Percentiles rank a stretch among this genome's conserved stretches.
Conservation (phyloP, 805 yeast species). For the Ogataea chonburiensis region DNA sequence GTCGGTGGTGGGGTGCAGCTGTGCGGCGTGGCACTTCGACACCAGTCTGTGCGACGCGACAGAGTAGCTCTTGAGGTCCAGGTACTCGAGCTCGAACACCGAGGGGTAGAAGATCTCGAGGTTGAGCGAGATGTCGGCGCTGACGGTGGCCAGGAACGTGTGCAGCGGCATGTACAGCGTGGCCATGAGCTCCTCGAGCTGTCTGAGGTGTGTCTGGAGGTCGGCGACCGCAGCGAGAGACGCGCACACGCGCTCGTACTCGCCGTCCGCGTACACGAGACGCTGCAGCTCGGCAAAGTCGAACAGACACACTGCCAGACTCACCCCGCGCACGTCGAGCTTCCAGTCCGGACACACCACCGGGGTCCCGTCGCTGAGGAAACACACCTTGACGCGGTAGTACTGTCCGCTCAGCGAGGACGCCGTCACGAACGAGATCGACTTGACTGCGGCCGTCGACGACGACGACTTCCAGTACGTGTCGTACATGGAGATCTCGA, state of each 20-base stretch:
- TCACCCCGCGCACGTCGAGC: constrained; percentile 46
- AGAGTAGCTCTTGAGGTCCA: constrained; percentile 27
- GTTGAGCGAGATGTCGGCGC: constrained; percentile 61
- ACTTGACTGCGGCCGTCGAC: constrained; percentile 32
- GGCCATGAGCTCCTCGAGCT: constrained; percentile 44
- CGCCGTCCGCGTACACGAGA: constrained; percentile 24
- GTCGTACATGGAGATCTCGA: constrained; percentile 89
- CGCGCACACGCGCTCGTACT: constrained; percentile 17
- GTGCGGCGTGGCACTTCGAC: constrained; percentile 14
- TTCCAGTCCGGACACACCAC: constrained; percentile 72
- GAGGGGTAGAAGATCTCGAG: constrained; percentile 80
- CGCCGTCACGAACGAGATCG: constrained; percentile 79
- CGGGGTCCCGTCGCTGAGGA: constrained; percentile 82
- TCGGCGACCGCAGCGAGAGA: constrained; percentile 18
- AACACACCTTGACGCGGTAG: constrained; percentile 63
- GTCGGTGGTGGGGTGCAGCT: constrained; percentile 25
- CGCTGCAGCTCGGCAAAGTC: constrained; percentile 42
- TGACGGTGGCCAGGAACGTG: constrained; percentile 53
- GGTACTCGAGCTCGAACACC: constrained; percentile 33
- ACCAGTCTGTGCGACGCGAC: constrained; percentile 23
- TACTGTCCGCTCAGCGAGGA: constrained; percentile 86
- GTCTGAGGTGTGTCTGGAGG: constrained; percentile 23
- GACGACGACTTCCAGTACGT: constrained; percentile 96
- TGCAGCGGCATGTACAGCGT: constrained; percentile 59
- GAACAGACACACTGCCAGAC: constrained; percentile 60